Conservation (phyloP, 1,139 yeast genomes). For the Taphrina populina region DNA sequence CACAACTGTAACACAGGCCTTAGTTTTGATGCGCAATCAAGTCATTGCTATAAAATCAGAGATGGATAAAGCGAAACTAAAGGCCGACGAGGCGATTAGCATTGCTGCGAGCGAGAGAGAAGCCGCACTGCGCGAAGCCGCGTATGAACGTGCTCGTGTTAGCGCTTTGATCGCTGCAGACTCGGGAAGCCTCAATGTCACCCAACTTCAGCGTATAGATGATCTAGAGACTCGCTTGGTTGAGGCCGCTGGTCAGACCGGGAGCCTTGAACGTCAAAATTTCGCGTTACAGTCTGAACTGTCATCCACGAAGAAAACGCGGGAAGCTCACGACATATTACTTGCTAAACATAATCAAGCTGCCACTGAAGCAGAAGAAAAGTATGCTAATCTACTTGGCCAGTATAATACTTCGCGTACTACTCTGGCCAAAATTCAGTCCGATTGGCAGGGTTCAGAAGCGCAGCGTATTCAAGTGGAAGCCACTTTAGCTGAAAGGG, state of each 20-base stretch:
- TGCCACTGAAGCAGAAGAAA: conserved; percentile 9
- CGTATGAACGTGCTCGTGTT: conserved; percentile 32
- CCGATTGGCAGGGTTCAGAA: conserved; percentile 14
- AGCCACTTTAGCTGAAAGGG: conserved; percentile 3
- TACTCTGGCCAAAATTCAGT: conserved; percentile 7
- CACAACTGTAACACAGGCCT: conserved; percentile 32
- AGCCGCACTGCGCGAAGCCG: conserved; percentile 37
- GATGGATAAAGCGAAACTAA: conserved; percentile 44
- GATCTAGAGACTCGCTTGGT: conserved; percentile 37
- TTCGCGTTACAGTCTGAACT: conserved; percentile 10
- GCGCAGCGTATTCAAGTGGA: conserved; percentile 16
- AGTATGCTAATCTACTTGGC: conserved; percentile 5
- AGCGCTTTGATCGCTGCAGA: conserved; percentile 25
- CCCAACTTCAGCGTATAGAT: conserved; percentile 28
- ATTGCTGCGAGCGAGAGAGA: conserved; percentile 39
- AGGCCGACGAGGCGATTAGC: conserved; percentile 44
- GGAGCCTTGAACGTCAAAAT: conserved; percentile 15
- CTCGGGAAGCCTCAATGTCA: conserved; percentile 5
- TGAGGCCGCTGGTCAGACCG: conserved; percentile 7
- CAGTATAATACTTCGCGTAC: conserved; percentile 15
- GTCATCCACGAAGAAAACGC: conserved; percentile 1
- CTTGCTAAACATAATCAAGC: conserved; percentile 13
- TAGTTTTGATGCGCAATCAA: conserved; percentile 43
- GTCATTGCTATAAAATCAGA: conserved; percentile 43
- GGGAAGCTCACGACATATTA: conserved; percentile 7